phyloP scores from a whole-genome alignment of 768 basidiomycete genomes.

The Tylopilus plumbeoviolaceoides region DNA sequence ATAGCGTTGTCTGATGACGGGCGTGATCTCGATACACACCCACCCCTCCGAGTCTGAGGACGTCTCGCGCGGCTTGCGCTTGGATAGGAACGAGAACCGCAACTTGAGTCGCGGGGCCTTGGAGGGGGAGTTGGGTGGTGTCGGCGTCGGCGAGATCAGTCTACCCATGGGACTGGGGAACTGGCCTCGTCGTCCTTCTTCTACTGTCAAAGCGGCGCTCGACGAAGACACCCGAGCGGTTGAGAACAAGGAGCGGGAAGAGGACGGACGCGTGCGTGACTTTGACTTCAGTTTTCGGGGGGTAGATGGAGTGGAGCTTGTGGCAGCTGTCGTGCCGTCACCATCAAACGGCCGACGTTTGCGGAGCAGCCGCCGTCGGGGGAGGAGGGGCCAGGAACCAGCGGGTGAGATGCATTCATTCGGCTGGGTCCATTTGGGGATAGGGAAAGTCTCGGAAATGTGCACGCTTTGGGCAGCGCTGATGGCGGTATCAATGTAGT shows the following conservation, averaged over 20 bases:
- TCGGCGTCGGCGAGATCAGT: background rate
- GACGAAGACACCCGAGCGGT: constrained; percentile 1
- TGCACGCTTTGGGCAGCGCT: constrained; percentile 1
- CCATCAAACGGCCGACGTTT: constrained; percentile 25
- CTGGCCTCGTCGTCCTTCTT: constrained; percentile 3
- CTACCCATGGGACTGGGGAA: background rate
- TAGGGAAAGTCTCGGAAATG: background rate
- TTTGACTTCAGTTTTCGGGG: constrained; percentile 4
- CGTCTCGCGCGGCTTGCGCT: constrained; percentile 13
- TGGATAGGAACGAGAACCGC: constrained; percentile 14
- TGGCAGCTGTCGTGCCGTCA: background rate
- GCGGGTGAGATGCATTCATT: constrained; percentile 9
- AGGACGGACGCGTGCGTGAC: background rate
- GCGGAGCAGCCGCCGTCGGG: constrained; percentile 27
- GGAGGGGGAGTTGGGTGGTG: constrained; percentile 11
- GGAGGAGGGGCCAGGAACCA: constrained; percentile 21
- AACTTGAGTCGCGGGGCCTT: constrained; percentile 15
- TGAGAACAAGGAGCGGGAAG: constrained; percentile 1
- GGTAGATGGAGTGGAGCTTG: constrained; percentile 10
- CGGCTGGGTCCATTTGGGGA: constrained; percentile 4
- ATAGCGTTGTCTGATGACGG: constrained; percentile 18
- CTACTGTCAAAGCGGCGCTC: background rate
- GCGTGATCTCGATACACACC: constrained; percentile 29
- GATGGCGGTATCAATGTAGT: constrained; percentile 20
- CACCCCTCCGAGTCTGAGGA: constrained; percentile 24